A percentile compares a stretch with the other conserved stretches of the same genome.
These are phyloP conservation scores for Yarrowia hollandica DNA, from an alignment of 805 yeast species.

Conservation along the genomic window DNA sequence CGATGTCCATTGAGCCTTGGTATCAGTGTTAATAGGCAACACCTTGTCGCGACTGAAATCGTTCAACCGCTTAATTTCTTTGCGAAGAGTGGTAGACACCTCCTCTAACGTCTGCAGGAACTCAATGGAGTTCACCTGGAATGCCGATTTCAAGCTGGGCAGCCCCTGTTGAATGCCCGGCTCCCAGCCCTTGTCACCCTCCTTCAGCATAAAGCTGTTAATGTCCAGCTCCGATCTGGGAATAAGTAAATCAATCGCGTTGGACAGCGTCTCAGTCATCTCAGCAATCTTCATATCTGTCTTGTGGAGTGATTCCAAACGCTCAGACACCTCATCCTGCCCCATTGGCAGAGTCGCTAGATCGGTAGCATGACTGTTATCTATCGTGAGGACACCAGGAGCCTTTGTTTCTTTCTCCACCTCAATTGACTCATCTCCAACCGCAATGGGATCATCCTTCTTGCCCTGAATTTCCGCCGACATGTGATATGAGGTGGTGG, in stretches of 20 bases:
- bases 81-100: constrained; percentile 60
- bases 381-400: neutral
- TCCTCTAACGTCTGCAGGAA: constrained; percentile 58
- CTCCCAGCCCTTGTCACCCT: constrained; percentile 36
- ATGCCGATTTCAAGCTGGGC: constrained; percentile 43
- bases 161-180: constrained; percentile 33
- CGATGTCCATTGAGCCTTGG: constrained; percentile 70
- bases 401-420: neutral
- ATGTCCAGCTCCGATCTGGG: constrained; percentile 23
- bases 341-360: constrained; percentile 34
- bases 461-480: neutral
- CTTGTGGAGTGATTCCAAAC: constrained; percentile 38
- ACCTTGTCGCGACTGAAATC: constrained; percentile 49
- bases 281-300: constrained; percentile 35
- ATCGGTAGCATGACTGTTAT: constrained; percentile 10
- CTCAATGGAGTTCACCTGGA: constrained; percentile 47
- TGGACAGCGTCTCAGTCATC: neutral
- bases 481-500: constrained; percentile 1
- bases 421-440: constrained; percentile 12
- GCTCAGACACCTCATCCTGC: constrained; percentile 36
- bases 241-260: constrained; percentile 5
- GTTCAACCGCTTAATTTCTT: constrained; percentile 66
- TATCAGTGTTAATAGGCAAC: constrained; percentile 66
- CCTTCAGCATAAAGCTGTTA: constrained; percentile 36
- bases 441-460: constrained; percentile 11